phyloP scores from a whole-genome alignment of 257 asterid species.

The Solanum paucissectum region DNA sequence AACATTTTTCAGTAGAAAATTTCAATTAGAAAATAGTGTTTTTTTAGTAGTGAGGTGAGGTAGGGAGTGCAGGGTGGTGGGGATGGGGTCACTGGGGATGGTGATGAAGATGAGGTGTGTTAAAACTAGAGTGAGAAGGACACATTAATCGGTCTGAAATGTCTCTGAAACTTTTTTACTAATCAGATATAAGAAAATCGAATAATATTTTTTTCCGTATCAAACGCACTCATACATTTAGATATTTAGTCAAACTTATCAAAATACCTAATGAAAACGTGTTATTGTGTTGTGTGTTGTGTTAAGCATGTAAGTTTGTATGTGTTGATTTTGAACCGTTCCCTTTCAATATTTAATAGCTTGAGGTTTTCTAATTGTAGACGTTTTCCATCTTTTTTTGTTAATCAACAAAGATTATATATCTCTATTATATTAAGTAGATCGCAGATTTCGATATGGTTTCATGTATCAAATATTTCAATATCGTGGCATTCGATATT shows the following conservation, averaged over 20 bases:
- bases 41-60: neutral
- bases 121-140: too few species aligned
- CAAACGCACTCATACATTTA: neutral
- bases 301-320: neutral
- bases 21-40: too few species aligned
- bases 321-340: neutral
- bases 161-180: too few species aligned
- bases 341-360: neutral
- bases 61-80: neutral
- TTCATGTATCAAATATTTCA: neutral
- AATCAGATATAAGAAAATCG: too few species aligned
- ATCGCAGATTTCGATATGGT: too few species aligned
- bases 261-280: neutral
- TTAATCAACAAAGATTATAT: neutral
- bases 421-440: too few species aligned
- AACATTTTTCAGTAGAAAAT: too few species aligned
- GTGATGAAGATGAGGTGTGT: neutral
- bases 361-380: neutral
- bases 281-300: neutral
- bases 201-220: too few species aligned
- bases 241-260: neutral
- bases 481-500: fast-evolving
- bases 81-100: neutral
- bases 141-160: too few species aligned
- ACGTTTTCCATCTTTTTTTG: neutral